phyloP scores from a whole-genome alignment of 805 yeast species.

The Schwanniomyces yamadae region DNA sequence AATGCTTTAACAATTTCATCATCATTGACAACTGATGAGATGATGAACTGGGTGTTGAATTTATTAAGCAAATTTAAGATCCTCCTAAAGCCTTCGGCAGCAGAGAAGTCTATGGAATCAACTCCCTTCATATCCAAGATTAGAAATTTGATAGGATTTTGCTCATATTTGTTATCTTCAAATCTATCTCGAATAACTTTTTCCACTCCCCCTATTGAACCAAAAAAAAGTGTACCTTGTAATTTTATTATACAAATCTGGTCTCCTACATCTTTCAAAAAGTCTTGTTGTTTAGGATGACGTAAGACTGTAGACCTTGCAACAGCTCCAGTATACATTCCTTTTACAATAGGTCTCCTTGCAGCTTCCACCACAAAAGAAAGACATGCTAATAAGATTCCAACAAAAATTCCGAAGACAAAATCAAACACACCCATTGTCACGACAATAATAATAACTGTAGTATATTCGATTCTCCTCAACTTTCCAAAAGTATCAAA shows the following conservation, averaged over 20 bases:
- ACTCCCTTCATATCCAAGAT: constrained; percentile 85
- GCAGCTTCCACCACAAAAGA: constrained; percentile 95
- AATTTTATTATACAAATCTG: constrained; percentile 86
- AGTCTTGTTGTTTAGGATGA: constrained; percentile 85
- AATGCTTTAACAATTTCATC: constrained; percentile 69
- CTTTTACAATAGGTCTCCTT: constrained; percentile 74
- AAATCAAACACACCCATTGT: constrained; percentile 97
- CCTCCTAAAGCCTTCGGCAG: constrained; percentile 92
- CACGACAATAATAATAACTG: constrained; percentile 82
- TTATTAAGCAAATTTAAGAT: constrained; percentile 75
- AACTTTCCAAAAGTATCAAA: constrained; percentile 81
- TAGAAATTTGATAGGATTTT: constrained; percentile 71
- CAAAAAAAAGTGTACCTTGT: constrained; percentile 89
- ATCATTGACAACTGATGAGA: constrained; percentile 72
- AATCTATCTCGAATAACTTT: constrained; percentile 63
- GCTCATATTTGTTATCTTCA: constrained; percentile 49
- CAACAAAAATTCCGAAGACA: constrained; percentile 87
- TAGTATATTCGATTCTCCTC: constrained; percentile 73
- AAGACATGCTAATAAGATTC: constrained; percentile 86
- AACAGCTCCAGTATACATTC: constrained; percentile 80
- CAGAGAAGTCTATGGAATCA: constrained; percentile 82
- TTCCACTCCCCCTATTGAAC: constrained; percentile 92
- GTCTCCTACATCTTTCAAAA: constrained; percentile 79
- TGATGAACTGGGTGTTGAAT: constrained; percentile 65
- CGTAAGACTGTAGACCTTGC: constrained; percentile 92